Evolutionary conservation across 2,329 filamentous ascomycete species (phyloP).

Genomic region (Ophiostoma perfectum): DNA sequence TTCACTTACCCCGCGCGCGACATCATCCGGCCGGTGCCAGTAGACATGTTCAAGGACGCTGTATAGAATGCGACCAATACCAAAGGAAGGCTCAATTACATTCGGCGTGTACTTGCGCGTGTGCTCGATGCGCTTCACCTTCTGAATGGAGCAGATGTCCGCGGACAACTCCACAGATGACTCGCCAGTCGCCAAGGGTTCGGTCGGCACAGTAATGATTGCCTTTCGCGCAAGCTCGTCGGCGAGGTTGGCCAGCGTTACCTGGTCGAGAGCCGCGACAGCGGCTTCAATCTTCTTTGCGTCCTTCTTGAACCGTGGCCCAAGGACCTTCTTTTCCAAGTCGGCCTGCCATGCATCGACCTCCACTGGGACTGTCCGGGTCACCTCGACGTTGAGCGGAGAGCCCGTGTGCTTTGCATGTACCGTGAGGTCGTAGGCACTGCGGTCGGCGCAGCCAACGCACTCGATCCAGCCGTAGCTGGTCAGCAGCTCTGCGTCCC

Average conservation of each 20-base stretch:
- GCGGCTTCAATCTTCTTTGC: constrained; percentile 78
- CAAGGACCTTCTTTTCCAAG: constrained; percentile 91
- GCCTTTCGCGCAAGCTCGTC: constrained; percentile 54
- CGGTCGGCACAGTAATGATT: constrained; percentile 35
- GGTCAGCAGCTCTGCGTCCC: constrained; percentile 90
- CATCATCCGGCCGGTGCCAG: constrained; percentile 80
- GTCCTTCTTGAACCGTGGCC: constrained; percentile 92
- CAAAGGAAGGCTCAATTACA: constrained; percentile 95
- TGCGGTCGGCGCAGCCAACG: constrained; percentile 83
- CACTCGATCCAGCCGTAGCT: constrained; percentile 98
- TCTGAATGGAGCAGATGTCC: too few relatives aligned
- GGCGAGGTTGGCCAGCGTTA: constrained; percentile 72
- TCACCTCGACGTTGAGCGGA: constrained; percentile 77
- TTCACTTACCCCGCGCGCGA: constrained; percentile 63
- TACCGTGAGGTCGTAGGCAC: constrained; percentile 87
- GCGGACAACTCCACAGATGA: constrained; percentile 72
- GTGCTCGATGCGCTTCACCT: constrained; percentile 66
- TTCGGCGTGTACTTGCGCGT: constrained; percentile 89
- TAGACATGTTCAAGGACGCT: constrained; percentile 89
- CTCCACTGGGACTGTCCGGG: constrained; percentile 67
- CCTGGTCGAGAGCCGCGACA: constrained; percentile 69
- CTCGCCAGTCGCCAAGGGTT: constrained; percentile 64
- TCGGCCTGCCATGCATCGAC: constrained; percentile 85
- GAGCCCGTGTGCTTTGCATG: constrained; percentile 90
- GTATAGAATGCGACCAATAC: constrained; percentile 92